Conservation (phyloP, 805 yeast species). For the Saccharomycopsis sp. region DNA sequence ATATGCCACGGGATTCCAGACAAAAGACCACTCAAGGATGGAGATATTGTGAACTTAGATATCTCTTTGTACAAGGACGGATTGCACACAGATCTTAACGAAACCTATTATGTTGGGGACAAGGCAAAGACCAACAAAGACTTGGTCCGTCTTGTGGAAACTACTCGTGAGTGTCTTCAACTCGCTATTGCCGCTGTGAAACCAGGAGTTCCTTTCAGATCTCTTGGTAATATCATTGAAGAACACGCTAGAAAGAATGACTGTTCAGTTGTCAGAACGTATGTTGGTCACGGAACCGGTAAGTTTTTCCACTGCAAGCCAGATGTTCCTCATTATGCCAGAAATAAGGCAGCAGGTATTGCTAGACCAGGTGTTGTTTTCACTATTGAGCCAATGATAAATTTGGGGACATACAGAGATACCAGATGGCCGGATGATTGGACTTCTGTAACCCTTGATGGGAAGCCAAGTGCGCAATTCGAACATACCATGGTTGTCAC, state of each 20-base stretch:
- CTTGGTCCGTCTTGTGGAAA: slow-evolving; percentile 83
- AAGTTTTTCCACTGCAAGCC: slow-evolving; percentile 87
- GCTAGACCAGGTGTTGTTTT: slow-evolving; percentile 95
- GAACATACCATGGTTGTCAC: slow-evolving; percentile 92
- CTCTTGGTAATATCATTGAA: slow-evolving; percentile 83
- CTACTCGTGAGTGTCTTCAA: slow-evolving; percentile 82
- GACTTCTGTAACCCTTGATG: slow-evolving; percentile 92
- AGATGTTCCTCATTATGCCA: slow-evolving; percentile 88
- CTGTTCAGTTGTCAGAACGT: slow-evolving; percentile 83
- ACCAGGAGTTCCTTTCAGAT: slow-evolving; percentile 87
- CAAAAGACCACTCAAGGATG: slow-evolving; percentile 76
- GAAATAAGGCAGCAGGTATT: slow-evolving; percentile 86
- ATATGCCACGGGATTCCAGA: slow-evolving; percentile 98
- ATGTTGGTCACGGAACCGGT: slow-evolving; percentile 92
- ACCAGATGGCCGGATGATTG: slow-evolving; percentile 95
- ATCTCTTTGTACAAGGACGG: slow-evolving; percentile 82
- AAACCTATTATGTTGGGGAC: slow-evolving; percentile 93
- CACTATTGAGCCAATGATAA: slow-evolving; percentile 97
- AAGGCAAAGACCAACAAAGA: slow-evolving; percentile 76
- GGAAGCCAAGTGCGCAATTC: slow-evolving; percentile 86
- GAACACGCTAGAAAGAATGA: slow-evolving; percentile 71
- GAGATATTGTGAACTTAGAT: slow-evolving; percentile 90
- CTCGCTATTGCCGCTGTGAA: slow-evolving; percentile 77
- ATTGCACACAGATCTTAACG: slow-evolving; percentile 89
- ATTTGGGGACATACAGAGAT: slow-evolving; percentile 76